A percentile compares a stretch with the other conserved stretches of the same genome.
phyloP scores from a whole-genome alignment of 345 rosid species.

The Euphorbia tirucalli region DNA sequence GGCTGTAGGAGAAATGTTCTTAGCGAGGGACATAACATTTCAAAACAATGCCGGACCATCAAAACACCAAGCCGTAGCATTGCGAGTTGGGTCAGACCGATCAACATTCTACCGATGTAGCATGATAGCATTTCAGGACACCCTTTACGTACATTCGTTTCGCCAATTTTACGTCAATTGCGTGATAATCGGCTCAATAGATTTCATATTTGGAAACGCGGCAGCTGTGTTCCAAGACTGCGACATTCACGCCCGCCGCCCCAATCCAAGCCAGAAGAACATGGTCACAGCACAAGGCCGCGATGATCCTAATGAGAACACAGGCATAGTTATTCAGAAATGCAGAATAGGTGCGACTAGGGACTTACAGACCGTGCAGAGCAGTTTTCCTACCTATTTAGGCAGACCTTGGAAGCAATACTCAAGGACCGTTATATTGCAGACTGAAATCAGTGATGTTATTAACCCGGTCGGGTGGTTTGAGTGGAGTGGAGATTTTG shows the following conservation, averaged over 20 bases:
- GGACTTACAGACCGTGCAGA: constrained; percentile 38
- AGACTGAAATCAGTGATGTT: constrained; percentile 47
- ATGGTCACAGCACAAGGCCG: constrained; percentile 85
- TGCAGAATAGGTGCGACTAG: constrained; percentile 64
- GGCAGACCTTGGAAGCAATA: constrained; percentile 76
- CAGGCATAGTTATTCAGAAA: constrained; percentile 66
- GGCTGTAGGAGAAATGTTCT: constrained; percentile 61
- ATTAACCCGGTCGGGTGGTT: constrained; percentile 65
- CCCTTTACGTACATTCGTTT: constrained; percentile 67
- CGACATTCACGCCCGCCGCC: constrained; percentile 65
- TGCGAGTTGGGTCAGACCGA: constrained; percentile 59
- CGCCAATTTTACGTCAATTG: constrained; percentile 63
- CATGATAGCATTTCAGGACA: constrained; percentile 75
- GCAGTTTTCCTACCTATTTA: constrained; percentile 41
- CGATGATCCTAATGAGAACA: constrained; percentile 62
- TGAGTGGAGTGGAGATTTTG: constrained; percentile 60
- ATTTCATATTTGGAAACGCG: constrained; percentile 79
- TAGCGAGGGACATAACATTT: constrained; percentile 70
- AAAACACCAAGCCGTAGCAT: constrained; percentile 80
- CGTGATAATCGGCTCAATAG: constrained; percentile 56
- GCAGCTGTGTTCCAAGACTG: constrained; percentile 60
- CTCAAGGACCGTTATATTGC: constrained; percentile 69
- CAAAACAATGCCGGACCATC: constrained; percentile 77
- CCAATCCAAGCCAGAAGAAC: constrained; percentile 57
- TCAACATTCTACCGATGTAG: constrained; percentile 58